Conservation (phyloP, 768 basidiomycete genomes). For the Mycena venus region DNA sequence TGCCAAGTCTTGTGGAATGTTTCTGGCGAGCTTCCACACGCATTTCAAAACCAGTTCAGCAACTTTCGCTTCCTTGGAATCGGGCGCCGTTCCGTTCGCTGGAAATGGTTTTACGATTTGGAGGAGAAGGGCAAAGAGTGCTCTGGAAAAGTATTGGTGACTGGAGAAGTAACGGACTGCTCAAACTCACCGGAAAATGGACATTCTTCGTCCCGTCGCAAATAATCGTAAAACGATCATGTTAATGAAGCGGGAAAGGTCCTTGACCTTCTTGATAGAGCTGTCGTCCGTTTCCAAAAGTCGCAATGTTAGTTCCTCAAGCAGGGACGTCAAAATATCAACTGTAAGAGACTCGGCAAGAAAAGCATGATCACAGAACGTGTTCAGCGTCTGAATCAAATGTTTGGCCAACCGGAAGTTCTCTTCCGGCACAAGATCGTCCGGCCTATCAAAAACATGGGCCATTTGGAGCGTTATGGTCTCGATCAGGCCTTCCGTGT, state of each 20-base stretch:
- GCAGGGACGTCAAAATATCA: conserved; percentile 85
- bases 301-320: conserved; percentile 92
- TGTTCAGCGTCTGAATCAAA: conserved; percentile 95
- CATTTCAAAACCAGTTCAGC: conserved; percentile 96
- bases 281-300: conserved; percentile 96
- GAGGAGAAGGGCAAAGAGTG: conserved; percentile 85
- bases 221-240: conserved; percentile 97
- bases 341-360: conserved; percentile 91
- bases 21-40: conserved; percentile 97
- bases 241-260: conserved; percentile 96
- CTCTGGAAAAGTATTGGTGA: conserved; percentile 53
- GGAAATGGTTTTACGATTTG: conserved; percentile 90
- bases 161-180: conserved; percentile 12
- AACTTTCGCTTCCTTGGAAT: conserved; percentile 88
- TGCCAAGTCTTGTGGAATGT: conserved; percentile 91
- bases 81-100: conserved; percentile 73
- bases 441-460: conserved; percentile 88
- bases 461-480: conserved; percentile 93
- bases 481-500: conserved; percentile 88
- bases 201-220: conserved; percentile 90
- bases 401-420: conserved; percentile 97
- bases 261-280: conserved; percentile 85
- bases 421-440: conserved; percentile 78
- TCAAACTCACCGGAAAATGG: conserved; percentile 84
- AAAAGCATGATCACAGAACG: conserved; percentile 91